Percentiles rank a stretch among this genome's conserved stretches.
Evolutionary conservation across 176 grass and related monocot species (phyloP).

Genomic region (Alopecurus myosuroides): DNA sequence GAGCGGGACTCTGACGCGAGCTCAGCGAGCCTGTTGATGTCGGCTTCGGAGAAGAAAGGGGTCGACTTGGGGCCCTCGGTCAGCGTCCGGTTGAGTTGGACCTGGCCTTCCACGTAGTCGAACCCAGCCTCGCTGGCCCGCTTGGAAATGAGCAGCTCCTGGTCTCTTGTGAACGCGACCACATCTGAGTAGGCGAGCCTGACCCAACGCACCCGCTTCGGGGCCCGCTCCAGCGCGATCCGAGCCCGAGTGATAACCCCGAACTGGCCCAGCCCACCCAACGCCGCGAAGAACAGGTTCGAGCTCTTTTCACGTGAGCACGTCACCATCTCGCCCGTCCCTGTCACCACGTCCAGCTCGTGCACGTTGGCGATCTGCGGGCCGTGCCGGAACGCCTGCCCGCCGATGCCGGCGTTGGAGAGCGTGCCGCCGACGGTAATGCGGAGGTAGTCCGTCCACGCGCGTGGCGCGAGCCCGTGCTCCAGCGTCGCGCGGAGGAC

Average conservation of each 20-base stretch:
- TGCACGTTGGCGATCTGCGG: conserved; percentile 69
- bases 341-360: conserved; percentile 65
- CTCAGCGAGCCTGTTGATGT: conserved; percentile 19
- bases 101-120: conserved; percentile 60
- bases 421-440: conserved; percentile 67
- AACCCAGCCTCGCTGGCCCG: not conserved
- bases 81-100: conserved; percentile 24
- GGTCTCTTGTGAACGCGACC: conserved; percentile 35
- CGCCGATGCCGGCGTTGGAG: conserved; percentile 75
- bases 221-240: conserved; percentile 31
- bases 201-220: conserved; percentile 37
- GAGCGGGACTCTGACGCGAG: not conserved
- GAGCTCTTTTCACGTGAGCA: conserved; percentile 38
- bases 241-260: conserved; percentile 61
- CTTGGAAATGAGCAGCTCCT: conserved; percentile 48
- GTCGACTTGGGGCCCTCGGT: conserved; percentile 24
- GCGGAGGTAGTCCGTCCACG: conserved; percentile 61
- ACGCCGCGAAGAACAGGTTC: conserved; percentile 51
- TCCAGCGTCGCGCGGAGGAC: conserved; percentile 45
- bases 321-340: conserved; percentile 46
- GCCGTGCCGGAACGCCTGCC: conserved; percentile 65
- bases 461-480: conserved; percentile 40
- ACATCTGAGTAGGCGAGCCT: conserved; percentile 44
- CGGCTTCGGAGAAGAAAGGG: conserved; percentile 40
- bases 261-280: conserved; percentile 61